Percentiles rank a stretch among this genome's conserved stretches.
Conservation (phyloP, 257 asterid genomes). For the Mitragyna speciosa region DNA sequence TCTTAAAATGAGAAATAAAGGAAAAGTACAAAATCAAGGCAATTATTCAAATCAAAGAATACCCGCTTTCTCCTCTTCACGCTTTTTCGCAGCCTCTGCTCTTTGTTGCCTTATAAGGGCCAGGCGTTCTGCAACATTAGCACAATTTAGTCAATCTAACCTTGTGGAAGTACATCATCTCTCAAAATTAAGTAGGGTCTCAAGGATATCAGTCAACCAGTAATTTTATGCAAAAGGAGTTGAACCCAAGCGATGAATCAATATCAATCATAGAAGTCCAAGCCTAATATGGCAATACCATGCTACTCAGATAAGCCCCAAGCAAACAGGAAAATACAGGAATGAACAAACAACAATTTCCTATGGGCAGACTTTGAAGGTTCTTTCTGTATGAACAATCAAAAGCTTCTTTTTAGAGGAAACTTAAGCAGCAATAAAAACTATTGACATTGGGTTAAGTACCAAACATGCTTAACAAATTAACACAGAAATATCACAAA, state of each 20-base stretch:
- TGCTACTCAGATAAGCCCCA: too few relatives aligned
- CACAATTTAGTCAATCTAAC: neutral
- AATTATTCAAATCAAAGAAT: neutral
- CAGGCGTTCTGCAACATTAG: slow-evolving; percentile 59
- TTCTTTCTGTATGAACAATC: neutral
- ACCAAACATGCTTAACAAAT: neutral
- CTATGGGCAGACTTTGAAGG: neutral
- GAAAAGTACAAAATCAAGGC: neutral
- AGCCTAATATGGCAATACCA: neutral
- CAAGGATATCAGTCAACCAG: neutral
- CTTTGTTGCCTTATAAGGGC: slow-evolving; percentile 86
- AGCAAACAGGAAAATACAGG: neutral
- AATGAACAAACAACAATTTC: neutral
- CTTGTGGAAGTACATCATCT: neutral
- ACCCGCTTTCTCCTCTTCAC: slow-evolving; percentile 97
- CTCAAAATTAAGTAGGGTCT: too few relatives aligned
- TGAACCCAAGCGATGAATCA: neutral
- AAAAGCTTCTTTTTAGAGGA: neutral
- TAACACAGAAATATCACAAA: neutral
- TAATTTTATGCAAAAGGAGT: neutral
- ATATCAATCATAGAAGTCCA: neutral
- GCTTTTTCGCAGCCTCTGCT: slow-evolving; percentile 91
- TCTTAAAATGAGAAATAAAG: neutral
- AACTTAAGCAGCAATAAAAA: neutral
- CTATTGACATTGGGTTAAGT: neutral